Evolutionary conservation across 202 grass and related monocot genomes (phyloP), one percentile per base, ranked within the genome.

Genomic region (Sporobolus alterniflorus): DNA sequence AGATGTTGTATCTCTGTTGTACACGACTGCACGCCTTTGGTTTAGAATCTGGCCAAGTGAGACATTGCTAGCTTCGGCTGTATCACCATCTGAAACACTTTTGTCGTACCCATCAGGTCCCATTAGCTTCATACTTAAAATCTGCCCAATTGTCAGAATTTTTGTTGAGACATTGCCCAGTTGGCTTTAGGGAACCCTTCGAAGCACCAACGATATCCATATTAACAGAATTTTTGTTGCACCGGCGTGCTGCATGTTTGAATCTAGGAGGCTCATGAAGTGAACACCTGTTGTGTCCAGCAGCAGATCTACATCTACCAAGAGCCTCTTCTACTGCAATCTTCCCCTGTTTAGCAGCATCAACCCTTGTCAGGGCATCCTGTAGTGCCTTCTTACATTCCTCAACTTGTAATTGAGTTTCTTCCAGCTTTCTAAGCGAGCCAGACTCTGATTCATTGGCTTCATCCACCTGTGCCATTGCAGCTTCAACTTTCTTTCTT

Each of bases 41-140:
- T 88, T 93, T 41, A 98, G 80, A 64, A 98, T 93, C 73, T 98
- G 96, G 4, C 92, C 96, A 16, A 98, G 89, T 11, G 96, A 95
- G 17, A 95, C 61, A 36, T 70, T 93, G 0, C 82, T 61, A 13
- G 79, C 78, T 84, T 93, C 82, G 1, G 40, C 65, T 59, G 69
- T 64, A 16, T 84, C 71, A 36, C 87, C 69, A 1, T 90, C 90
- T 1, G 46, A 78, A 10, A 93, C 67, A 34, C 22, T 82, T 63
- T 77, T 80, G 40, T 85, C 86, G 36, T 93, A 88, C 51, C 88
- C 88, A 69, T 91, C 92, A 66, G 92, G 90, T 42, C 79, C 89
- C 71, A 84, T 93, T 24, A 98, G 81, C 73, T 98, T 98, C 92
- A 87, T 93, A 28, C 85, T 95, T 5, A 98, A 62, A 88, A 98